These are phyloP conservation scores for Kodamaea lidongshanica DNA, from an alignment of 805 yeast species.

Conservation along the genomic window DNA sequence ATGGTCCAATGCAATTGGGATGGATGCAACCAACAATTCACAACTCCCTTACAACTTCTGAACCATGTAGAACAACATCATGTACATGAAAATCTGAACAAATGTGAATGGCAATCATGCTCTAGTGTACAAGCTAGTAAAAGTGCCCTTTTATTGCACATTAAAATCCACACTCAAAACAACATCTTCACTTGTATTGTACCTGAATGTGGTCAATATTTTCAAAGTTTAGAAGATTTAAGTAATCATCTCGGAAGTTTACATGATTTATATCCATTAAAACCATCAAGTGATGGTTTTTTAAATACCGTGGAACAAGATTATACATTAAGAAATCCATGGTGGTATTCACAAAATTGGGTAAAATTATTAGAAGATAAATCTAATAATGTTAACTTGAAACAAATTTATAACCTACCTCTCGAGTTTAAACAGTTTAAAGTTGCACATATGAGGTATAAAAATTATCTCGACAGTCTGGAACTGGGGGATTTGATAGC, in stretches of 20 bases:
- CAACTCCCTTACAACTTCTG: neutral
- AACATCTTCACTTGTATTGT: constrained; percentile 55
- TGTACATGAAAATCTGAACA: neutral
- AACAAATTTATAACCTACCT: constrained; percentile 20
- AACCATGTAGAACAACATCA: neutral
- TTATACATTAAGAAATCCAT: constrained; percentile 31
- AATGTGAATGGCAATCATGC: constrained; percentile 1
- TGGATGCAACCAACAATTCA: constrained; percentile 1
- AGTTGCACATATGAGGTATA: constrained; percentile 30
- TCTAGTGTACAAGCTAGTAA: neutral
- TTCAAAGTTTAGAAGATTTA: constrained; percentile 56
- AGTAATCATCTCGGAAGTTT: constrained; percentile 57
- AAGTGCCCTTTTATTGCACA: constrained; percentile 52
- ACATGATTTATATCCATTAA: constrained; percentile 45
- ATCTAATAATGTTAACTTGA: constrained; percentile 11
- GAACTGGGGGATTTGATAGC: constrained; percentile 6
- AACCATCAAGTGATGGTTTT: constrained; percentile 21
- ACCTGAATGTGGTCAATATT: constrained; percentile 59
- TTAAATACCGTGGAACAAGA: constrained; percentile 26
- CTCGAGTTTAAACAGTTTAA: constrained; percentile 29
- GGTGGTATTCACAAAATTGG: constrained; percentile 30
- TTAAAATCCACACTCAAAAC: constrained; percentile 62
- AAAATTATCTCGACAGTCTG: constrained; percentile 8
- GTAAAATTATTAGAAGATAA: constrained; percentile 1
- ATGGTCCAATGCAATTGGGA: constrained; percentile 3